phyloP scores from a whole-genome alignment of 208 protist genomes.

The Wallacemonas sp. region DNA sequence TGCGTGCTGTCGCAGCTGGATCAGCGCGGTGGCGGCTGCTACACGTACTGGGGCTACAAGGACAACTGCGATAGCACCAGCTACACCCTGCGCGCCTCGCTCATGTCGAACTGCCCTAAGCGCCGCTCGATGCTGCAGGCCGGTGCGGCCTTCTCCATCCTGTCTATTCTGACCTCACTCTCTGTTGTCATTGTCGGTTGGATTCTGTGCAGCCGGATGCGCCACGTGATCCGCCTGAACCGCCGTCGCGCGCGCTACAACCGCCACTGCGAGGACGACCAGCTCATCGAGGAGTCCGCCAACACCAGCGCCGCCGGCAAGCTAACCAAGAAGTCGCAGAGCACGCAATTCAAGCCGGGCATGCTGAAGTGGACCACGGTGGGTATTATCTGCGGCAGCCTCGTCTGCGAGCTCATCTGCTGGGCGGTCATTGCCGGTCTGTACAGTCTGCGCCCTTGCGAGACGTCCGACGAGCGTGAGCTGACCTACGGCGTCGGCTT shows the following conservation, averaged over 20 bases:
- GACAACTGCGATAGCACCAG: conserved; percentile 55
- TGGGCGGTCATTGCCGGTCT: conserved; percentile 58
- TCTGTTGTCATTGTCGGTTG: conserved; percentile 30
- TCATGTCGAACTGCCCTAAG: conserved; percentile 30
- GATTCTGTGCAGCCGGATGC: conserved; percentile 47
- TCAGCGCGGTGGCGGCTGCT: conserved; percentile 59
- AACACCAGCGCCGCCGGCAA: not conserved
- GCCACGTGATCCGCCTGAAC: conserved; percentile 14
- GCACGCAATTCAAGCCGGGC: conserved; percentile 25
- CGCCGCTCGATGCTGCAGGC: conserved; percentile 37
- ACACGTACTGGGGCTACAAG: conserved; percentile 87
- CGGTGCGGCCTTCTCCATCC: conserved; percentile 75
- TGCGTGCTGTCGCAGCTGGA: conserved; percentile 78
- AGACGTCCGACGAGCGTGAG: conserved; percentile 22
- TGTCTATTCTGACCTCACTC: conserved; percentile 55
- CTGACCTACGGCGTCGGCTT: conserved; percentile 75
- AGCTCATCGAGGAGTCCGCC: conserved; percentile 3
- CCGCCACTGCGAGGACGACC: not conserved
- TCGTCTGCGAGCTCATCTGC: conserved; percentile 61
- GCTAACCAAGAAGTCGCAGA: not conserved
- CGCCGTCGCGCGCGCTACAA: conserved; percentile 10
- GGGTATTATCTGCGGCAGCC: conserved; percentile 20
- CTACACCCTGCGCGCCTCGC: conserved; percentile 58
- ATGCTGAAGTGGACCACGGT: conserved; percentile 51
- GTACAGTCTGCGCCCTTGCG: conserved; percentile 36